Conservation (phyloP, 2,329 filamentous ascomycete species). For the Decorospora gaudefroyi region DNA sequence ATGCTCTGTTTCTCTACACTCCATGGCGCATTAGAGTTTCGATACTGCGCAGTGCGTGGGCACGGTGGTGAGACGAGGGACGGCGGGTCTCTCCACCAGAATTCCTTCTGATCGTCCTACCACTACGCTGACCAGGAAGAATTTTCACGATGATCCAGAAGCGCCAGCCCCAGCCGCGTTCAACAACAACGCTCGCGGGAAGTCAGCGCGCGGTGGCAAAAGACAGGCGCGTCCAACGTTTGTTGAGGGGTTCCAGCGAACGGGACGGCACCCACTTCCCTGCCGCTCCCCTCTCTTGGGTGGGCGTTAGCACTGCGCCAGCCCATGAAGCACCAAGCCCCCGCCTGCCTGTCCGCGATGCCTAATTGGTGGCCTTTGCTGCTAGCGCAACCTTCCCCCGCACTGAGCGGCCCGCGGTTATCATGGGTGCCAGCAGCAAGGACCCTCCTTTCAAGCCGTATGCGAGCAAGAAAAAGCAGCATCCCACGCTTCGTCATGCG, state of each 20-base stretch:
- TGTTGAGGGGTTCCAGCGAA: slow-evolving; percentile 25
- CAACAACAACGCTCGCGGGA: neutral
- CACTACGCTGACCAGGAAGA: slow-evolving; percentile 26
- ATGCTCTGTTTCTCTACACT: slow-evolving; percentile 2
- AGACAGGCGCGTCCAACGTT: slow-evolving; percentile 18
- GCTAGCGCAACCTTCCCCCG: slow-evolving; percentile 18
- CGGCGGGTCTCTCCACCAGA: slow-evolving; percentile 16
- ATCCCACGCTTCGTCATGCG: slow-evolving; percentile 30
- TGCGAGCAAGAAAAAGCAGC: slow-evolving; percentile 23
- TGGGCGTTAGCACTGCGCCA: slow-evolving; percentile 17
- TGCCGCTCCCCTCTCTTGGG: slow-evolving; percentile 18
- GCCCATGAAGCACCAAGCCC: slow-evolving; percentile 17
- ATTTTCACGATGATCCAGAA: slow-evolving; percentile 30
- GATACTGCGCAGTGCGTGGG: slow-evolving; percentile 11
- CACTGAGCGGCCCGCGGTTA: slow-evolving; percentile 28
- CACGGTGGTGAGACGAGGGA: slow-evolving; percentile 13
- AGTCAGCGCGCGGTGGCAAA: slow-evolving; percentile 14
- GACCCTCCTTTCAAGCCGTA: slow-evolving; percentile 13
- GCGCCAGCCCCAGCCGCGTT: slow-evolving; percentile 14
- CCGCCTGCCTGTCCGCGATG: slow-evolving; percentile 10
- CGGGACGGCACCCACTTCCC: slow-evolving; percentile 25
- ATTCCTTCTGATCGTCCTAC: slow-evolving; percentile 11
- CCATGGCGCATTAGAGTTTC: slow-evolving; percentile 20
- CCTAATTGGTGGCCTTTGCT: slow-evolving; percentile 11
- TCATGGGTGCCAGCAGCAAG: slow-evolving; percentile 19